Evolutionary conservation across 106 monocot species (phyloP).

Genomic region (Triglochin maritima): DNA sequence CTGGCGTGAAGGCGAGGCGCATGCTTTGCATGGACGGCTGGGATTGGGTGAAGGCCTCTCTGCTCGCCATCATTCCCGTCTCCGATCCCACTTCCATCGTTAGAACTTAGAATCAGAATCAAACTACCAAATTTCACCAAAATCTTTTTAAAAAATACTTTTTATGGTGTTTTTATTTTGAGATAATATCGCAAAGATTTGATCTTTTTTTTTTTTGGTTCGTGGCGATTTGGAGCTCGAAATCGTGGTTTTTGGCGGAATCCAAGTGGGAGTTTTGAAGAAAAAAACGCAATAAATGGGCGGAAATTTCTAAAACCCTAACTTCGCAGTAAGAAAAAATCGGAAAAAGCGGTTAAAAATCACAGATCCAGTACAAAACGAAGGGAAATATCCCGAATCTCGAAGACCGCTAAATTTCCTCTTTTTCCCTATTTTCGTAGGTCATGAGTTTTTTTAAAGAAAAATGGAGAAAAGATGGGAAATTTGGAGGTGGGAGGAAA

Average conservation of each 20-base stretch:
- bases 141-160: neutral
- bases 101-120: constrained; percentile 1
- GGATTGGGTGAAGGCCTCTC: constrained; percentile 51
- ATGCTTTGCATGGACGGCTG: constrained; percentile 51
- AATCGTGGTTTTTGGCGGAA: neutral
- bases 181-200: neutral
- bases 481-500: neutral
- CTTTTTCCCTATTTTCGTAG: constrained; percentile 4
- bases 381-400: neutral
- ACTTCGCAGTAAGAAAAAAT: neutral
- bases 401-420: neutral
- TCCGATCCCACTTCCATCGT: constrained; percentile 90
- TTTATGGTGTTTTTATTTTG: neutral
- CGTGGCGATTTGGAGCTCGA: neutral
- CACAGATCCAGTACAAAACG: neutral
- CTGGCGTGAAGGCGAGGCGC: constrained; percentile 55
- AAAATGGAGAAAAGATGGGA: neutral
- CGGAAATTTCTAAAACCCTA: constrained; percentile 2
- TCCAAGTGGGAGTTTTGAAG: neutral
- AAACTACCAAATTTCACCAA: neutral
- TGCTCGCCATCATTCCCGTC: constrained; percentile 38
- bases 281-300: neutral
- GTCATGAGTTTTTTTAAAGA: neutral
- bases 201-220: neutral
- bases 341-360: neutral